Base-by-base conservation (phyloP, 768 basidiomycete species). In the Rhizopogon salebrosus region DNA sequence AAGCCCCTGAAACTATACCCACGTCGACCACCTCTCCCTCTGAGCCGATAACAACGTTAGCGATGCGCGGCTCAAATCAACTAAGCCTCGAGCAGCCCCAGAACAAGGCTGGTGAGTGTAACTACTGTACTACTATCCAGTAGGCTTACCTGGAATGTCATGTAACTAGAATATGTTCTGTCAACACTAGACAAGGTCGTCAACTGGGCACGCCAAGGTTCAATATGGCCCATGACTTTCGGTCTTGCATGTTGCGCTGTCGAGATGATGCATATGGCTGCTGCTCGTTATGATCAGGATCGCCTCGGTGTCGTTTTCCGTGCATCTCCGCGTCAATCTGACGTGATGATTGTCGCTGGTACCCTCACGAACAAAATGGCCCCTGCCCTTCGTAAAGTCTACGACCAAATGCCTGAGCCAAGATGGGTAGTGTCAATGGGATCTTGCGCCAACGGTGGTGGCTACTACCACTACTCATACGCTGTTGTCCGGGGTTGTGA, bases 371-470 rank as follows among this genome's bases (percentile, higher is more conserved):
- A 99, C 77, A 98, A 99, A 76, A 99, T 99, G 97, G 97, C 95
- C 4, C 97, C 97, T 38, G 95, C 97, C 7, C 69, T 99, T 66
- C 82, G 97, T 63, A 98, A 94, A 71, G 95, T 94, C 51, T 94
- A 94, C 63, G 92, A 95, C 71, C 93, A 99, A 70, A 98, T 98
- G 95, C 97, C 97, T 29, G 94, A 98, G 64, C 97, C 97, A 84
- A 89, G 95, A 64, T 99, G 97, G 97, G 97, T 99, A 53, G 89
- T 99, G 65, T 98, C 95, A 23, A 98, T 99, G 97, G 97, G 97
- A 41, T 98, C 95, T 4, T 99, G 97, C 70, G 97, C 97, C 16
- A 98, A 98, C 69, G 97, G 97, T 27, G 93, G 94, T 52, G 94
- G 93, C 14, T 95, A 94, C 75, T 94, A 95, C 70, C 94, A 95